These are phyloP conservation scores for Aureobasidium sp. DNA, from an alignment of 2,329 filamentous ascomycete genomes.

Conservation along the genomic window DNA sequence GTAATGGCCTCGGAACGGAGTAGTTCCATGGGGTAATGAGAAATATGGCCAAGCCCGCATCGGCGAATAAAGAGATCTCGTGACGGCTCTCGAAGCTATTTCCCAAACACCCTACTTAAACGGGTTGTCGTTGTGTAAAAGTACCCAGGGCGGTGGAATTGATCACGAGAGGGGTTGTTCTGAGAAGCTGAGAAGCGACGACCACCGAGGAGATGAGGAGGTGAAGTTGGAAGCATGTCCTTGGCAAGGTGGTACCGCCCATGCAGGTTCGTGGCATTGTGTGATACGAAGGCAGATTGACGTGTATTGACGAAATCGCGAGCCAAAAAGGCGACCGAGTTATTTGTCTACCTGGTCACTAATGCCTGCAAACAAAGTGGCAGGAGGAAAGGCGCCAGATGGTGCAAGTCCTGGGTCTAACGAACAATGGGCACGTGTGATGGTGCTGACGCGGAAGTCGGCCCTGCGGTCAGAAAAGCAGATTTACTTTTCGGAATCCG, in stretches of 20 bases:
- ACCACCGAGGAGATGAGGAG: constrained; percentile 4
- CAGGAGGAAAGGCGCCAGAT: not conserved
- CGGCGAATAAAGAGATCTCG: constrained; percentile 9
- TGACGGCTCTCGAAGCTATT: not conserved
- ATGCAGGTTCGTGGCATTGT: constrained; percentile 1
- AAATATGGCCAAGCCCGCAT: not conserved
- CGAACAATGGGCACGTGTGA: constrained; percentile 4
- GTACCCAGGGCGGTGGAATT: constrained; percentile 8
- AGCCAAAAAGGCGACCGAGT: not conserved
- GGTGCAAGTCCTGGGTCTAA: not conserved
- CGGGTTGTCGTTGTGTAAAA: not conserved
- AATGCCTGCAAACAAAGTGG: not conserved
- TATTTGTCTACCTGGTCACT: not conserved
- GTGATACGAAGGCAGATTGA: constrained; percentile 5
- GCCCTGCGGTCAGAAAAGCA: not conserved
- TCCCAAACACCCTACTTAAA: not conserved
- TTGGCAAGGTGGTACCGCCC: constrained; percentile 6
- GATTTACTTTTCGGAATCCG: not conserved
- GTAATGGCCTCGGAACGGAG: not conserved
- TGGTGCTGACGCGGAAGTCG: constrained; percentile 7
- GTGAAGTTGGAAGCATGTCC: not conserved
- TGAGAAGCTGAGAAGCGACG: not conserved
- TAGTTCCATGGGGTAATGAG: not conserved
- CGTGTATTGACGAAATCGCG: not conserved
- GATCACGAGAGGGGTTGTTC: not conserved